Base-by-base conservation (phyloP, 2,329 filamentous ascomycete species). In the Ascochyta viciae-villosae region DNA sequence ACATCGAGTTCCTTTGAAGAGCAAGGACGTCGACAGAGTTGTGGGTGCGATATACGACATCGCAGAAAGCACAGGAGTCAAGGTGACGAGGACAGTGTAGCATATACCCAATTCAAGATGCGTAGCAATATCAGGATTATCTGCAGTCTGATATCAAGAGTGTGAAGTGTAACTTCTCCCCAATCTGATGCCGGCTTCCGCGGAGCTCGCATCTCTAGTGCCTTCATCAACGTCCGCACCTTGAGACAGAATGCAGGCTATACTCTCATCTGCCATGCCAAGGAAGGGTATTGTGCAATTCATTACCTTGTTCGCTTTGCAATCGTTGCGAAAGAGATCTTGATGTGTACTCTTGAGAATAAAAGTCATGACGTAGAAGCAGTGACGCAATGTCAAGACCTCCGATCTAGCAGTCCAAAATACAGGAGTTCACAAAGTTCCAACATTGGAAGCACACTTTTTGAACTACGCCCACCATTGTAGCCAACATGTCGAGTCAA, bases 1-100 rank as follows among this genome's bases (percentile, higher is more conserved):
- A 1, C 90, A 94, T 71, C 78, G 90, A 6, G 79, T 94, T 44
- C 88, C 89, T 2, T 82, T 93, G 56, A 90, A 89, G 78, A 79
- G 76, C 22, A 76, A 74, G 27, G 89, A 92, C 73, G 88, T 92
- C 3, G 79, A 84, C 44, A 78, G 74, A 9, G 77, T 90, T 10
- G 78, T 83, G 10, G 73, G 78, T 10, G 78, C 81, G 43, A 83
- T 87, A 27, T 72, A 86, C 33, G 76, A 79, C 23, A 68, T 86
- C 34, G 83, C 83, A 4, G 77, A 76, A 62, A 74, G 80, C 61
- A 80, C 80, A n/a, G 81, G 81, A n/a, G 70, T 80, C 9, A 57
- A 67, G 23, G 70, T 77, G 6, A 61, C 53, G 1, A 63, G 72
- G 41, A 75, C 71, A 0, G 67, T 74, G 3, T 73, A 37, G 26